phyloP scores from a whole-genome alignment of 2,329 filamentous ascomycete genomes.

The Cercospora canescens region DNA sequence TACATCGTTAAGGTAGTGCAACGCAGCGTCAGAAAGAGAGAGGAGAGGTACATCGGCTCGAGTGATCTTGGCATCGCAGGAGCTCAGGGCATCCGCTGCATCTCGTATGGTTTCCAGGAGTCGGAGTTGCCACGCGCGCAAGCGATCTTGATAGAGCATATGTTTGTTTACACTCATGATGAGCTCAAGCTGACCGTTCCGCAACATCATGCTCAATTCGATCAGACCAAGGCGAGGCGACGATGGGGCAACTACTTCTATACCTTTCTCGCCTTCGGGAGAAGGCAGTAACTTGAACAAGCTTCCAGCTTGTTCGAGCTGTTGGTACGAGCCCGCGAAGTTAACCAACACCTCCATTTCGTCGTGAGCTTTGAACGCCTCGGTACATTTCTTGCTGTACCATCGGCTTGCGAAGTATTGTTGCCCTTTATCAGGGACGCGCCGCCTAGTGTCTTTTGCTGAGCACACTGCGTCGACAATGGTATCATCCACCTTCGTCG shows the following conservation, averaged over 20 bases:
- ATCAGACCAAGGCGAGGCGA: neutral
- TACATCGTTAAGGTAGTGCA: neutral
- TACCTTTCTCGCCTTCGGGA: neutral
- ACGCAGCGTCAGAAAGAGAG: neutral
- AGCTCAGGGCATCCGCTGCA: neutral
- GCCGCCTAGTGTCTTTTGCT: neutral
- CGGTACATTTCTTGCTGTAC: neutral
- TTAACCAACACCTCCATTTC: neutral
- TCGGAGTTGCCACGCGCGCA: neutral
- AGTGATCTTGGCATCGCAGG: neutral
- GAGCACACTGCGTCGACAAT: neutral
- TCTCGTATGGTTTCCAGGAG: neutral
- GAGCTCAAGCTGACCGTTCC: neutral
- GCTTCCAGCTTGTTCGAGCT: neutral
- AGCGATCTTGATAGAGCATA: neutral
- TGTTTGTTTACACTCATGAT: neutral
- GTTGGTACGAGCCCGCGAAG: neutral
- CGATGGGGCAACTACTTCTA: neutral
- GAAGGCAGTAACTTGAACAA: neutral
- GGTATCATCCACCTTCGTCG: neutral
- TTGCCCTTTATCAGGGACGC: neutral
- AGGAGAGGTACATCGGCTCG: neutral
- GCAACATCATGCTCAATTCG: neutral
- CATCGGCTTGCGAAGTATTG: neutral
- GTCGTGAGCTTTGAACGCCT: neutral